A percentile compares a stretch with the other conserved stretches of the same genome.
These are phyloP conservation scores for Penicillium sp. DNA, from an alignment of 2,329 filamentous ascomycete species.

Conservation along the genomic window DNA sequence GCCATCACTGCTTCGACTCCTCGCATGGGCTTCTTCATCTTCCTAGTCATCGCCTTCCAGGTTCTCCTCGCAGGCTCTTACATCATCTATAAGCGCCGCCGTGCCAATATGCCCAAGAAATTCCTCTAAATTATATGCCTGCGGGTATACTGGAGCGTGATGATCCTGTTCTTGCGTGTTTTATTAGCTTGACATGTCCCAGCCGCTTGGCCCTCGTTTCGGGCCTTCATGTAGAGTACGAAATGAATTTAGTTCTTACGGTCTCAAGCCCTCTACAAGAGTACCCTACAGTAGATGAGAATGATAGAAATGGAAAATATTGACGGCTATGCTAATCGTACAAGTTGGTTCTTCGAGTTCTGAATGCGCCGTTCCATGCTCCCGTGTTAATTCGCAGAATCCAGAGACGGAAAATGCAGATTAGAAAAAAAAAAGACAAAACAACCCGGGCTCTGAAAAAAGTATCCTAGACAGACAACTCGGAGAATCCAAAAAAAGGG, in stretches of 20 bases:
- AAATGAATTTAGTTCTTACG: constrained; percentile 10
- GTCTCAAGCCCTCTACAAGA: not conserved
- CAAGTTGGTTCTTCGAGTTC: constrained; percentile 11
- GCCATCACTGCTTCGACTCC: constrained; percentile 55
- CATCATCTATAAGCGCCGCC: constrained; percentile 74
- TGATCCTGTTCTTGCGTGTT: constrained; percentile 15
- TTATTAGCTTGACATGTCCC: constrained; percentile 15
- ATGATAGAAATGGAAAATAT: constrained; percentile 4
- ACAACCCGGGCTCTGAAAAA: not conserved
- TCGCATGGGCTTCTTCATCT: constrained; percentile 62
- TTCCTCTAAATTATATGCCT: constrained; percentile 61
- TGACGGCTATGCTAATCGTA: constrained; percentile 23
- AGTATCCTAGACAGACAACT: constrained; percentile 2
- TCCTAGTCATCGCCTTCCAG: constrained; percentile 73
- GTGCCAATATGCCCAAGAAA: constrained; percentile 80
- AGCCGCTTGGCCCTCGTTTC: constrained; percentile 6
- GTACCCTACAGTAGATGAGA: not conserved
- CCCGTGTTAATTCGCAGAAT: constrained; percentile 12
- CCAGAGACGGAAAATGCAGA: constrained; percentile 2
- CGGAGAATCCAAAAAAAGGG: constrained; percentile 1
- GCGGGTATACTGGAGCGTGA: not conserved
- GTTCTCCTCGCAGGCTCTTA: constrained; percentile 67
- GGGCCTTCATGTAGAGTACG: constrained; percentile 22
- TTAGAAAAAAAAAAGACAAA: not conserved
- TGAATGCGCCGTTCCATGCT: constrained; percentile 17